phyloP scores from a whole-genome alignment of 768 basidiomycete genomes.

The Lentinula boryana region DNA sequence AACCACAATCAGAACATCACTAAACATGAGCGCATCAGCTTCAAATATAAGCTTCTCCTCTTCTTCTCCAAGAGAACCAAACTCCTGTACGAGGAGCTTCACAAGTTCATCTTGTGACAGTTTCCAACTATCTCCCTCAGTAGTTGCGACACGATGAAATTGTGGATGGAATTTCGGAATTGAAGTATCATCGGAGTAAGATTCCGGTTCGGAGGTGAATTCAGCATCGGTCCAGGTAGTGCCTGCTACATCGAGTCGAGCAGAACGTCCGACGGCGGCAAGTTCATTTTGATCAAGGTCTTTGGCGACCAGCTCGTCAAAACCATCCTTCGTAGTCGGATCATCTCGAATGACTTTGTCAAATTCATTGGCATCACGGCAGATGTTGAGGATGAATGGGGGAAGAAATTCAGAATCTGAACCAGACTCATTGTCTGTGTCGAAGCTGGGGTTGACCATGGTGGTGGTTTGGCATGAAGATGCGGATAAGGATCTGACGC shows the following conservation, averaged over 20 bases:
- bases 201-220: constrained; percentile 20
- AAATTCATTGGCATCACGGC: constrained; percentile 31
- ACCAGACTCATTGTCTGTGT: not conserved
- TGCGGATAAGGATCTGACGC: not conserved
- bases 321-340: constrained; percentile 15
- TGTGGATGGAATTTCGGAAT: constrained; percentile 9
- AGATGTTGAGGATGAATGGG: constrained; percentile 23
- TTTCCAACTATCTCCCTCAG: constrained; percentile 22
- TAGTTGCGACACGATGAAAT: constrained; percentile 19
- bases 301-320: constrained; percentile 35
- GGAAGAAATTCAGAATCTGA: not conserved
- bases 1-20: constrained; percentile 44
- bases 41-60: constrained; percentile 47
- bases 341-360: constrained; percentile 24
- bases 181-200: constrained; percentile 8
- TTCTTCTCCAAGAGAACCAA: constrained; percentile 42
- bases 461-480: not conserved
- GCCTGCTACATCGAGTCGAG: constrained; percentile 29
- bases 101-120: constrained; percentile 44
- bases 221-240: constrained; percentile 23
- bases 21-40: constrained; percentile 42
- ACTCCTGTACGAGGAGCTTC: constrained; percentile 47
- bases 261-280: constrained; percentile 26
- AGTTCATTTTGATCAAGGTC: constrained; percentile 31
- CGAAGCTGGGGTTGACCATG: not conserved